These are phyloP conservation scores for Heliamphora pulchella DNA, from an alignment of 179 eudicot genomes.

Conservation along the genomic window DNA sequence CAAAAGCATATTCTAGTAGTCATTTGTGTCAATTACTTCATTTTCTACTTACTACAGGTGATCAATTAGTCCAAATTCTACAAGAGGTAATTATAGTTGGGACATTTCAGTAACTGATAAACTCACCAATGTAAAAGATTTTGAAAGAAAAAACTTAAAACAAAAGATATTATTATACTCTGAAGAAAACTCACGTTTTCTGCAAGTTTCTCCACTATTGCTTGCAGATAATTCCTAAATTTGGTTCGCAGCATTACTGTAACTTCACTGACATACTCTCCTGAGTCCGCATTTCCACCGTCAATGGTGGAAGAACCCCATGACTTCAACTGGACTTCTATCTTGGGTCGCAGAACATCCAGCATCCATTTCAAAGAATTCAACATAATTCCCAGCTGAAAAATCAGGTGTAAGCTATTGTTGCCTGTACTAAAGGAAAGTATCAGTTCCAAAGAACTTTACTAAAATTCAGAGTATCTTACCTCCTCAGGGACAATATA, in stretches of 20 bases:
- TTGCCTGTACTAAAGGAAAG: background rate
- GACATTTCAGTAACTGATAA: background rate
- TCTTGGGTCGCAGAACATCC: constrained; percentile 56
- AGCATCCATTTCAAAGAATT: constrained; percentile 85
- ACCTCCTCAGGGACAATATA: constrained; percentile 71
- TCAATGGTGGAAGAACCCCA: constrained; percentile 70
- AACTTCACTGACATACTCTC: constrained; percentile 73
- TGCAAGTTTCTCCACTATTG: constrained; percentile 68
- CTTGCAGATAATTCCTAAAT: constrained; percentile 71
- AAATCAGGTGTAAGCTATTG: background rate
- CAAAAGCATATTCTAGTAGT: background rate
- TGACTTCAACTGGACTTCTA: constrained; percentile 56
- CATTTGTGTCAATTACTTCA: background rate
- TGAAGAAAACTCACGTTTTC: constrained; percentile 58
- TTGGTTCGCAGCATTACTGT: constrained; percentile 80
- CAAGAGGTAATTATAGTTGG: background rate
- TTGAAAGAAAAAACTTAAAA: background rate
- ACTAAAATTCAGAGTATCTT: background rate
- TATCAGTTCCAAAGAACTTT: background rate
- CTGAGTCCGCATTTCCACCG: constrained; percentile 49
- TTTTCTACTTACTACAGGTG: background rate
- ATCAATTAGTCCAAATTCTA: background rate
- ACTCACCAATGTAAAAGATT: background rate
- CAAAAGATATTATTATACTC: background rate
- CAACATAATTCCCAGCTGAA: constrained; percentile 67